phyloP scores from a whole-genome alignment of 1,284 basidiomycete species.

The Ceratobasidium sp. region DNA sequence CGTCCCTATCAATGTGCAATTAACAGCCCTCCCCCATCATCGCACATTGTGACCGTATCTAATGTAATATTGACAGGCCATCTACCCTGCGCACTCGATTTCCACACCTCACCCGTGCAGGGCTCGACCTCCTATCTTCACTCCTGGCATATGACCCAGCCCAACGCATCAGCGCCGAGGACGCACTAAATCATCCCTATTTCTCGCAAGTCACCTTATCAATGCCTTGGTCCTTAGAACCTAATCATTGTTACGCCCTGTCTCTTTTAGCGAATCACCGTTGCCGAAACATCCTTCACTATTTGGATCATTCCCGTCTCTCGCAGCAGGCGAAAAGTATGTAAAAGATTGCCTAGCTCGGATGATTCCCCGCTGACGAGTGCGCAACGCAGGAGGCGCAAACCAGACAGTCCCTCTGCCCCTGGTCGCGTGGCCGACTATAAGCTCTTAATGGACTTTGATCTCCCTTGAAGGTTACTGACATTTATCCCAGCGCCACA shows the following conservation, averaged over 20 bases:
- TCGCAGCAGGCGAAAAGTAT: slow-evolving; percentile 96
- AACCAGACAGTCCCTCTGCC: slow-evolving; percentile 82
- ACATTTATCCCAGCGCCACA: slow-evolving; percentile 6
- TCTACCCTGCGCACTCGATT: slow-evolving; percentile 68
- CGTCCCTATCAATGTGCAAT: not conserved
- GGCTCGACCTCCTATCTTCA: slow-evolving; percentile 86
- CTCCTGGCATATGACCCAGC: slow-evolving; percentile 92
- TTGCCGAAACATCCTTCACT: slow-evolving; percentile 97
- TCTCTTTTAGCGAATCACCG: slow-evolving; percentile 83
- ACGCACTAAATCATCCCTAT: slow-evolving; percentile 91
- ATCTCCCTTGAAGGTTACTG: slow-evolving; percentile 49
- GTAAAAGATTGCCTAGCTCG: slow-evolving; percentile 54
- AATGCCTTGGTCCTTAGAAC: slow-evolving; percentile 27
- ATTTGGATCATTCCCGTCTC: slow-evolving; percentile 95
- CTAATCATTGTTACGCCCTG: slow-evolving; percentile 12
- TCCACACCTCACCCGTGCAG: slow-evolving; percentile 83
- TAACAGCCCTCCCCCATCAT: not conserved
- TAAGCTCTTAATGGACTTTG: slow-evolving; percentile 66
- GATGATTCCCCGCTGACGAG: not conserved
- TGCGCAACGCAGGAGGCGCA: slow-evolving; percentile 69
- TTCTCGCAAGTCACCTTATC: slow-evolving; percentile 75
- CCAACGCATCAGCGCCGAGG: slow-evolving; percentile 85
- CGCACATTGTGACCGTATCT: slow-evolving; percentile 20
- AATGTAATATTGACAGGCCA: slow-evolving; percentile 55
- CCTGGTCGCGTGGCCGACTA: slow-evolving; percentile 70